These are phyloP conservation scores for Fusarium sp. DNA, from an alignment of 2,329 filamentous ascomycete species.

Conservation along the genomic window DNA sequence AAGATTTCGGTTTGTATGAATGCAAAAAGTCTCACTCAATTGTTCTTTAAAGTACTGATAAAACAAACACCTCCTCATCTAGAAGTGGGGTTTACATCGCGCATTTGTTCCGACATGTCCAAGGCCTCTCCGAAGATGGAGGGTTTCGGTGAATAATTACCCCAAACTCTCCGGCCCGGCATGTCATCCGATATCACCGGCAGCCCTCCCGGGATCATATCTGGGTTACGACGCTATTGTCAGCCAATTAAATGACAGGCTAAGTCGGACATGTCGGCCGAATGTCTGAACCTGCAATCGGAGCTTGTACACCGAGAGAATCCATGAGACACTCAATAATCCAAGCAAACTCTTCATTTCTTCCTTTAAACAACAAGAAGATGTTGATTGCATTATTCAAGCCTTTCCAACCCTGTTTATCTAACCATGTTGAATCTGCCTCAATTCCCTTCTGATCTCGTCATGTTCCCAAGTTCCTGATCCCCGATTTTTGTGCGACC, in stretches of 20 bases:
- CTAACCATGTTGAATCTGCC: no score
- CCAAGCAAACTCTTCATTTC: no score
- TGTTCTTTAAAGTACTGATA: conserved; percentile 28
- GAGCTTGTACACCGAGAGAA: no score
- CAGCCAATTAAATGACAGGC: background rate
- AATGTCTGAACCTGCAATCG: background rate
- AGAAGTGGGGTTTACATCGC: conserved; percentile 38
- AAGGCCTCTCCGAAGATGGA: conserved; percentile 13
- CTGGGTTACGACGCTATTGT: accelerated
- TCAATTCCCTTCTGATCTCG: no score
- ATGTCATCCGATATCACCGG: conserved; percentile 21
- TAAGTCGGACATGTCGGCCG: conserved; percentile 11
- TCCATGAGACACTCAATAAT: no score
- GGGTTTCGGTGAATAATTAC: background rate
- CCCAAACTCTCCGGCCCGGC: background rate
- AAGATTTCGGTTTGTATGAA: background rate
- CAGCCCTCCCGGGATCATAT: background rate
- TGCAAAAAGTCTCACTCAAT: conserved; percentile 1
- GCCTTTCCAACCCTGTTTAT: no score
- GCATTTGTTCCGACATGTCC: conserved; percentile 20
- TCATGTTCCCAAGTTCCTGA: no score
- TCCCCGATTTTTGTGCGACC: no score
- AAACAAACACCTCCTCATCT: conserved; percentile 26
- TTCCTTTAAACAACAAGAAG: no score
- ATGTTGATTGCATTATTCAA: no score